Conservation (phyloP, 306 rosid genomes). For the Leucaena leucocephala region DNA sequence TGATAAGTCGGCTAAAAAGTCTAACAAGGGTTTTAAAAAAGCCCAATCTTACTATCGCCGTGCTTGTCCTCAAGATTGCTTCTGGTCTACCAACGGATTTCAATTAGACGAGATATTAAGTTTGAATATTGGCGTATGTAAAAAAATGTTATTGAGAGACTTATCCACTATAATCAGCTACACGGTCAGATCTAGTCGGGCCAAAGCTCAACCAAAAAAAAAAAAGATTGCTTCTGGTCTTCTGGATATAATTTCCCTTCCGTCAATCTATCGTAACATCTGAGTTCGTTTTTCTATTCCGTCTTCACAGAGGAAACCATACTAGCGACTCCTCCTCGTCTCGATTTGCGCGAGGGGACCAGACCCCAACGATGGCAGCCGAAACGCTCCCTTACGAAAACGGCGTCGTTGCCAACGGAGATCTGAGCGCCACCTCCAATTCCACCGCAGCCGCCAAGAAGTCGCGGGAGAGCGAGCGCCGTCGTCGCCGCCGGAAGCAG, state of each 20-base stretch:
- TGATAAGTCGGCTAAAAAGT: not conserved
- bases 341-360: slow-evolving; percentile 7
- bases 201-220: no score
- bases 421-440: slow-evolving; percentile 36
- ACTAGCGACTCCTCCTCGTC: not conserved
- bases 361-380: slow-evolving; percentile 52
- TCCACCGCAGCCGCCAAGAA: slow-evolving; percentile 49
- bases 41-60: not conserved
- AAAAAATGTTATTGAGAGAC: no score
- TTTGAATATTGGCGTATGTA: no score
- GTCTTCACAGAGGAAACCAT: not conserved
- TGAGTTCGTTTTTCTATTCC: not conserved
- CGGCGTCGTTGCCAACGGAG: slow-evolving; percentile 63
- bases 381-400: slow-evolving; percentile 64
- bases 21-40: not conserved
- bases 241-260: not conserved
- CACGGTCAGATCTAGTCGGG: no score
- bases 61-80: not conserved
- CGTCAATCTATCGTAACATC: not conserved
- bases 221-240: no score
- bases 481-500: slow-evolving; percentile 92
- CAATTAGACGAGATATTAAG: no score
- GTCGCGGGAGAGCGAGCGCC: slow-evolving; percentile 82
- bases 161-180: no score
- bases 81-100: no score